Conservation (phyloP, 805 yeast genomes). For the Clavispora carvajalis region DNA sequence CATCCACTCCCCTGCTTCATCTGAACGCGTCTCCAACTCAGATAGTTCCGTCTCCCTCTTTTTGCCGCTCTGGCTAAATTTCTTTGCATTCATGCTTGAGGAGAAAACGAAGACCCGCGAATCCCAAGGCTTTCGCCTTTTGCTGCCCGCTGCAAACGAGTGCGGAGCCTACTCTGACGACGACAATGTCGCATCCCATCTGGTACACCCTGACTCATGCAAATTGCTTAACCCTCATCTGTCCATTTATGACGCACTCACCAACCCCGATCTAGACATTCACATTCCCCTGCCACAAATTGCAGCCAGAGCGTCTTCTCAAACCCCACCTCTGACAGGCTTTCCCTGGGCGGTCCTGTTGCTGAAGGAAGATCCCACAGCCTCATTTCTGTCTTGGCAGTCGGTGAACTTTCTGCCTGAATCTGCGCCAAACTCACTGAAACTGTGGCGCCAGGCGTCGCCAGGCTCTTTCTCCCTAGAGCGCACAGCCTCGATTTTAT, state of each 20-base stretch:
- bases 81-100: not conserved
- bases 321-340: constrained; percentile 1
- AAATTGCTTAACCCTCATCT: constrained; percentile 33
- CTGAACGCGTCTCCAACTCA: no score
- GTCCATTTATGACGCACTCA: constrained; percentile 34
- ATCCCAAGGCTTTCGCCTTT: not conserved
- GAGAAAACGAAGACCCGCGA: constrained; percentile 2
- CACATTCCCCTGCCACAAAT: not conserved
- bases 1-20: no score
- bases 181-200: not conserved
- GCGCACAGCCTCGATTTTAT: constrained; percentile 18
- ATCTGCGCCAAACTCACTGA: constrained; percentile 10
- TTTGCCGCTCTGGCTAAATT: not conserved
- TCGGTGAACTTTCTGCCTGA: constrained; percentile 18
- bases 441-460: not conserved
- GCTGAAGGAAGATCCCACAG: constrained; percentile 4
- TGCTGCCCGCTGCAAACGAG: not conserved
- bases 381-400: constrained; percentile 26
- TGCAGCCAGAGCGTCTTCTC: not conserved
- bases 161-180: not conserved
- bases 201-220: constrained; percentile 1
- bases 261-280: constrained; percentile 37
- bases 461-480: not conserved
- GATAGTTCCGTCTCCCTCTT: no score
- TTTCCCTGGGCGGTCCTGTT: constrained; percentile 1